These are phyloP conservation scores for Candida alai DNA, from an alignment of 805 yeast genomes.

Conservation along the genomic window DNA sequence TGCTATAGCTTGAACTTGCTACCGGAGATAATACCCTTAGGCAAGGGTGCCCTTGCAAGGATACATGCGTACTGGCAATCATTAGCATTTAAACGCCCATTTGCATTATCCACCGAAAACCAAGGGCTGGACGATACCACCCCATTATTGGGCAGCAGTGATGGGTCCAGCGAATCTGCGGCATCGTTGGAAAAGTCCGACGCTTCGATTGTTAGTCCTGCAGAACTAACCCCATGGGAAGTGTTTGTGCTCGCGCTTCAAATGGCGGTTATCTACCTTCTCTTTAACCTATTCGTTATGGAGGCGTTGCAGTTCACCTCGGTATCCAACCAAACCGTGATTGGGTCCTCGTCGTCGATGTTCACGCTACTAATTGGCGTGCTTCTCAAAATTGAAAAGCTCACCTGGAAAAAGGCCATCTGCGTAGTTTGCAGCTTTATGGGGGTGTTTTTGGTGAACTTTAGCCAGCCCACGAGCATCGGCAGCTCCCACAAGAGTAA, in stretches of 20 bases:
- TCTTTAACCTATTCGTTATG: constrained; percentile 39
- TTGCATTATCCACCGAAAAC: neutral
- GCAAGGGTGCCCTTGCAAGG: neutral
- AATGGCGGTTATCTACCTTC: constrained; percentile 39
- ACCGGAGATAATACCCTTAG: constrained; percentile 25
- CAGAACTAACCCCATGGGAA: constrained; percentile 24
- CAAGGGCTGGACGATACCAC: neutral
- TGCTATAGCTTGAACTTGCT: constrained; percentile 44
- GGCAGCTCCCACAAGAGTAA: constrained; percentile 16
- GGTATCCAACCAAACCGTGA: constrained; percentile 49
- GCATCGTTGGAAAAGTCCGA: constrained; percentile 8
- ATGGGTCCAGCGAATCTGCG: constrained; percentile 1
- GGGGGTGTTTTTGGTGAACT: constrained; percentile 46
- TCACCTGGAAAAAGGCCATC: constrained; percentile 37
- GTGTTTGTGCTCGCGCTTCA: constrained; percentile 34
- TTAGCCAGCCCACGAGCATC: constrained; percentile 31
- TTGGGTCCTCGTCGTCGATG: constrained; percentile 49
- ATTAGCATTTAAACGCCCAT: neutral
- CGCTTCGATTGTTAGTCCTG: constrained; percentile 8
- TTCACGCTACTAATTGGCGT: constrained; percentile 47
- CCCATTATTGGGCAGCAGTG: constrained; percentile 1
- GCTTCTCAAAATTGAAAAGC: constrained; percentile 36
- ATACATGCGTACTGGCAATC: neutral
- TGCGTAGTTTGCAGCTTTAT: constrained; percentile 42
- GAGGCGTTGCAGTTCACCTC: constrained; percentile 46